These are phyloP conservation scores for Penicillium brevicompactum DNA, from an alignment of 2,329 filamentous ascomycete species.

Conservation along the genomic window DNA sequence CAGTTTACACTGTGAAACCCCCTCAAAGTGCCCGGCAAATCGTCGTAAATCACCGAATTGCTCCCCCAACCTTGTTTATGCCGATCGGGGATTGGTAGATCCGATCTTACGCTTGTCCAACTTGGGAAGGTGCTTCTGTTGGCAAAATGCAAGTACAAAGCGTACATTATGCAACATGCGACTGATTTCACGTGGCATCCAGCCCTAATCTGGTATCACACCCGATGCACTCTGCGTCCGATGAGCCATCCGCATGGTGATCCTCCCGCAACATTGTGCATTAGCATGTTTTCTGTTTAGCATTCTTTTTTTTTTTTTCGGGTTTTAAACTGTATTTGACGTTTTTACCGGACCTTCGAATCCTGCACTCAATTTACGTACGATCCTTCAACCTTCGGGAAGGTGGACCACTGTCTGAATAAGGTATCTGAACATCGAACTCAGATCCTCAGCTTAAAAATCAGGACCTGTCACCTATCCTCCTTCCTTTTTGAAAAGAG, in stretches of 20 bases:
- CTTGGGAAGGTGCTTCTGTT: conserved; percentile 15
- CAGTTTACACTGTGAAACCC: background rate
- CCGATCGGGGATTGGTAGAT: conserved; percentile 11
- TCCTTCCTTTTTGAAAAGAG: conserved; percentile 25
- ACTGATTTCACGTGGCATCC: conserved; percentile 11
- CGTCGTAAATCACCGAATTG: background rate
- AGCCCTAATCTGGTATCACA: conserved; percentile 29
- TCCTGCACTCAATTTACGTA: background rate
- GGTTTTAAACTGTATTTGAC: background rate
- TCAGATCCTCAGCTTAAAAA: background rate
- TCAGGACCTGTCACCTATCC: conserved; percentile 15
- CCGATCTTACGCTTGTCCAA: conserved; percentile 9
- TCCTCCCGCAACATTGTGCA: conserved; percentile 9
- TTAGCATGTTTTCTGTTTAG: background rate
- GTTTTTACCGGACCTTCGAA: background rate
- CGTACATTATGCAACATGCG: background rate
- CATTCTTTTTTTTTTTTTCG: background rate
- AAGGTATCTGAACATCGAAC: background rate
- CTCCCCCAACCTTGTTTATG: conserved; percentile 1
- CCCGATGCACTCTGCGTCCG: conserved; percentile 25
- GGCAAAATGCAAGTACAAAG: background rate
- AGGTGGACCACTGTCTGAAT: background rate
- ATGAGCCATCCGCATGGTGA: conserved; percentile 8
- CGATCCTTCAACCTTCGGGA: background rate
- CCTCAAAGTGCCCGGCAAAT: background rate